Evolutionary conservation across 176 grass and related monocot species (phyloP).

Genomic region (Eleusine indica): DNA sequence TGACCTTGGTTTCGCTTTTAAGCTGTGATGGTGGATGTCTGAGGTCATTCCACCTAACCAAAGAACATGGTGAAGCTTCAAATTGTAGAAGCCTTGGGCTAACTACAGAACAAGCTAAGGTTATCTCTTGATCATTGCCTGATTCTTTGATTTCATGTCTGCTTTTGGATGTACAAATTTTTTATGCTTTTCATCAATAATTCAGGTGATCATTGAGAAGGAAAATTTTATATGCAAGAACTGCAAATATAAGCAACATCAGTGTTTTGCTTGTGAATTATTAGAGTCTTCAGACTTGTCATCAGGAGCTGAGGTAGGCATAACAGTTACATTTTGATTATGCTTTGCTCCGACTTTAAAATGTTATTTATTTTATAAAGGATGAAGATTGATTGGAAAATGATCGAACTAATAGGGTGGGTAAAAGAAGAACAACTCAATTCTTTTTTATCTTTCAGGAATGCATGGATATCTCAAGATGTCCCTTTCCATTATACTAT

Average conservation of each 20-base stretch:
- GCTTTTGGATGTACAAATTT: conserved; percentile 35
- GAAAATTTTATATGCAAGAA: conserved; percentile 51
- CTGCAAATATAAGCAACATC: conserved; percentile 55
- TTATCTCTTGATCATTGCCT: conserved; percentile 33
- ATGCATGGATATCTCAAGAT: too few species aligned
- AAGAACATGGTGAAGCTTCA: conserved; percentile 31
- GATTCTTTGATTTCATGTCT: conserved; percentile 1
- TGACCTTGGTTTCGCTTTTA: conserved; percentile 35
- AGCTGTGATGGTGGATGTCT: conserved; percentile 66
- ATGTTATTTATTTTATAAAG: too few species aligned
- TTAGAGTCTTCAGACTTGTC: conserved; percentile 56
- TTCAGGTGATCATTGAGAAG: conserved; percentile 41
- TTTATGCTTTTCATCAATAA: conserved; percentile 21
- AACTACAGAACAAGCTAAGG: conserved; percentile 43
- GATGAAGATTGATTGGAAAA: too few species aligned
- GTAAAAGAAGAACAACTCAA: too few species aligned
- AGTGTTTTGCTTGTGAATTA: conserved; percentile 63
- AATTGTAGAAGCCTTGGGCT: conserved; percentile 49
- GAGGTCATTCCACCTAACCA: conserved; percentile 63
- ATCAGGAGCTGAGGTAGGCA: conserved; percentile 42
- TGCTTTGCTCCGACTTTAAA: background rate
- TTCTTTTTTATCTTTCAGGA: too few species aligned
- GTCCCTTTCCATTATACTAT: too few species aligned
- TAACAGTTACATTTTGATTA: conserved; percentile 15
- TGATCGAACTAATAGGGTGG: too few species aligned